Base-by-base conservation (phyloP, 768 basidiomycete genomes). In the Tylopilus plumbeoviolaceoides region DNA sequence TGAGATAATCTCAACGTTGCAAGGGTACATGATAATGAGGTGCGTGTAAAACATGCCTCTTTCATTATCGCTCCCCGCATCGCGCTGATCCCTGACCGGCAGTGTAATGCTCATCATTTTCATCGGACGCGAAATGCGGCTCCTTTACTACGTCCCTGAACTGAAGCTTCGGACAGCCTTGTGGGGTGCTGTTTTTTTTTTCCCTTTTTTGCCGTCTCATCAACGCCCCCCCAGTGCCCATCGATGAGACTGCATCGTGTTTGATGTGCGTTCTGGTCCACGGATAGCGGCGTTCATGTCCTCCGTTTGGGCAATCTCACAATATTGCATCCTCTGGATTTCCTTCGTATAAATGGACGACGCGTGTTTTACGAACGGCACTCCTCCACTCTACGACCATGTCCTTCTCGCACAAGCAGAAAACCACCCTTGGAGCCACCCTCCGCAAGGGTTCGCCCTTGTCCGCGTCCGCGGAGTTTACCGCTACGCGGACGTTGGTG, bases 191-290 rank as follows among this genome's bases (percentile, higher is more conserved):
- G 45, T 46, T 47, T 44, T 18, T 47, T 46, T 47, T 44, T 56
- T 51, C 56, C 54, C 7, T 15, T 46, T 64, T 10, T 56, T 42
- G 48, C 50, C 52, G 28, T 28, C 14, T 27, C 48, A 8, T 50
- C 41, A 31, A 43, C 50, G 30, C 51, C 44, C 23, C 39, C 31
- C 3, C 6, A 39, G 47, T 44, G 18, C 18, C 10, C 20, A 51
- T 56, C 44, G 54, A 64, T 52, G 17, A 4, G 44, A 36, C 28
- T 49, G 50, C 57, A 66, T 57, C 61, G 55, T 62, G 61, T 63
- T 38, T 30, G 30, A 38, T 23, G 28, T 23, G 51, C 33, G 17
- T 20, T 23, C 38, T 17, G 7, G 31, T 39, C 25, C 48, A 15
- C 51, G 54, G 47, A 51, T 43, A 50, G 40, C 27, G 7, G 45